A percentile compares a stretch with the other conserved stretches of the same genome.
phyloP scores from a whole-genome alignment of 1,284 basidiomycete genomes.

The Agroathelia rolfsii region DNA sequence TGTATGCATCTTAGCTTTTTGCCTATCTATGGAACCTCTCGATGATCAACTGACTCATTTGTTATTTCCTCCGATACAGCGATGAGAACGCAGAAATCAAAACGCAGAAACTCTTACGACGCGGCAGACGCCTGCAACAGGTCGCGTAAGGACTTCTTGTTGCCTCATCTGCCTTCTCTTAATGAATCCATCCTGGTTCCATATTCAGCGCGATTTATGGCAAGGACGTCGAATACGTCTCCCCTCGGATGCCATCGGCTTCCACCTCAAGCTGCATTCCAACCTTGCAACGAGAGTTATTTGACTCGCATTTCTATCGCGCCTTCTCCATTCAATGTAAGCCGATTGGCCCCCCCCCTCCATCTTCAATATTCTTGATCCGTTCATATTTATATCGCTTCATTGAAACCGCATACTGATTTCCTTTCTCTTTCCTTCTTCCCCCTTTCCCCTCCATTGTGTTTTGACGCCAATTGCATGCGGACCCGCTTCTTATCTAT shows the following conservation, averaged over 20 bases:
- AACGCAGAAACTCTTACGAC: constrained; percentile 73
- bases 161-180: constrained; percentile 1
- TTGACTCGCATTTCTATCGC: constrained; percentile 72
- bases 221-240: constrained; percentile 38
- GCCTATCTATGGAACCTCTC: not conserved
- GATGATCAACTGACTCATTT: constrained; percentile 6
- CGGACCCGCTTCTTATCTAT: too few relatives aligned
- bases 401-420: too few relatives aligned
- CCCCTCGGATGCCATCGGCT: constrained; percentile 16
- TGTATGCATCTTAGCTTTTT: constrained; percentile 41
- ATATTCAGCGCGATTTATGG: constrained; percentile 29
- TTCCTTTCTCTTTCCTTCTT: too few relatives aligned
- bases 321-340: constrained; percentile 76
- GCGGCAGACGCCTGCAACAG: constrained; percentile 77
- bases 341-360: constrained; percentile 22
- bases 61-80: constrained; percentile 27
- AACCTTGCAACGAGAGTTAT: constrained; percentile 66
- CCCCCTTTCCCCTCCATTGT: too few relatives aligned
- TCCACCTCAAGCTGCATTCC: constrained; percentile 45
- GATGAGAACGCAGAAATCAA: constrained; percentile 85
- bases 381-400: constrained; percentile 7
- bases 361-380: constrained; percentile 4
- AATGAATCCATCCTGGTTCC: constrained; percentile 6
- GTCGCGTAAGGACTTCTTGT: constrained; percentile 37
- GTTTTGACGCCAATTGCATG: too few relatives aligned